A percentile compares a stretch with the other conserved stretches of the same genome.
phyloP scores from a whole-genome alignment of 1,139 yeast genomes.

The Candida sp. region DNA sequence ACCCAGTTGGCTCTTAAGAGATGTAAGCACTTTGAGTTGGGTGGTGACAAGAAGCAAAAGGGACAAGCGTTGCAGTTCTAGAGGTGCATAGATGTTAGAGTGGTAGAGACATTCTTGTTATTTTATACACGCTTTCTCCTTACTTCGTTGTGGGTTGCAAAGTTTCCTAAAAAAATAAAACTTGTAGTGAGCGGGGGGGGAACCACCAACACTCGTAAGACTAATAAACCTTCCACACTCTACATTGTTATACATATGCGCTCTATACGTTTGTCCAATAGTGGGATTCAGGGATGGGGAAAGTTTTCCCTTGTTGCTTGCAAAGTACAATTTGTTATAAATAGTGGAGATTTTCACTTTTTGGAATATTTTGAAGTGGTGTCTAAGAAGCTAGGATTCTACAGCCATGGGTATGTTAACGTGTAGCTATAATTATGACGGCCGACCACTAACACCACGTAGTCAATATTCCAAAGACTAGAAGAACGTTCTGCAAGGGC shows the following conservation, averaged over 20 bases:
- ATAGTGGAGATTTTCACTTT: background rate
- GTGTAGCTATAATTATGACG: background rate
- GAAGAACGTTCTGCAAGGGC: constrained; percentile 1
- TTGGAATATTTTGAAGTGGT: too few relatives aligned
- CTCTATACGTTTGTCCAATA: background rate
- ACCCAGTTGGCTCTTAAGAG: constrained; percentile 2
- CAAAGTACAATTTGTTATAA: background rate
- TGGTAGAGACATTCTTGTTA: background rate
- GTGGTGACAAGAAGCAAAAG: constrained; percentile 2
- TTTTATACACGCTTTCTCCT: background rate
- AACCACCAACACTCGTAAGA: background rate
- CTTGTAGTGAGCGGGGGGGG: background rate
- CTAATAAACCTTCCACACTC: background rate
- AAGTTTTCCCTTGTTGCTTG: background rate
- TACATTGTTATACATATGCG: background rate
- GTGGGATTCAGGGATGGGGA: background rate
- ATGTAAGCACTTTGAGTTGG: constrained; percentile 4
- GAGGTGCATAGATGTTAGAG: constrained; percentile 17
- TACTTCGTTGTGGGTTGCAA: background rate
- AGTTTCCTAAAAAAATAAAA: background rate
- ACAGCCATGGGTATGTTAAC: background rate
- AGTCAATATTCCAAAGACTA: constrained; percentile 3
- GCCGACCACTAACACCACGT: background rate
- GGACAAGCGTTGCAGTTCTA: constrained; percentile 98
- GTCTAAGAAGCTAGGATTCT: too few relatives aligned